These are phyloP conservation scores for Lactarius trivialis DNA, from an alignment of 768 basidiomycete genomes.

Conservation along the genomic window DNA sequence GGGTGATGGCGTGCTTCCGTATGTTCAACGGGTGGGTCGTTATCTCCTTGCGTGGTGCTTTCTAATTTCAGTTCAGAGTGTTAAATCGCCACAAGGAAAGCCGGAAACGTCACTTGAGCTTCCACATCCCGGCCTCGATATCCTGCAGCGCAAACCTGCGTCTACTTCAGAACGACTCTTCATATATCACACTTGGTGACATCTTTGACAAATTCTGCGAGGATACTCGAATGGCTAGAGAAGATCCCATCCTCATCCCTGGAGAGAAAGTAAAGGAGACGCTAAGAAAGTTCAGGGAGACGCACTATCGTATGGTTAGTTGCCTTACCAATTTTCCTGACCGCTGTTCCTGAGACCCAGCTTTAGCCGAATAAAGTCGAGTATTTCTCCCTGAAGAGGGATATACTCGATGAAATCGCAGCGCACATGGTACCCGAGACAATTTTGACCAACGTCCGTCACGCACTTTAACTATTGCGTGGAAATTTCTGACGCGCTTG, in stretches of 20 bases:
- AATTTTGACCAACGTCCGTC: slow-evolving; percentile 68
- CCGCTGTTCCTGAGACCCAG: not conserved
- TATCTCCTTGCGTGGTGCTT: not conserved
- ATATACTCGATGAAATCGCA: slow-evolving; percentile 82
- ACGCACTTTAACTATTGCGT: not conserved
- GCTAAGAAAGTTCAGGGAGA: slow-evolving; percentile 50
- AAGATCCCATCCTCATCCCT: slow-evolving; percentile 81
- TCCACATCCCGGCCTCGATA: slow-evolving; percentile 85
- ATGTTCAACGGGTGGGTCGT: slow-evolving; percentile 75
- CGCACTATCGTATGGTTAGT: slow-evolving; percentile 36
- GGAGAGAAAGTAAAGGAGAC: slow-evolving; percentile 79
- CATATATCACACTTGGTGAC: slow-evolving; percentile 86
- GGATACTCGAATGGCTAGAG: slow-evolving; percentile 64
- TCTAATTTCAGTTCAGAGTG: slow-evolving; percentile 44
- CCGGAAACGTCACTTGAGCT: slow-evolving; percentile 82
- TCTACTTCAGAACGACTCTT: slow-evolving; percentile 85
- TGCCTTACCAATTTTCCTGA: slow-evolving; percentile 7
- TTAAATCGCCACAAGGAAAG: slow-evolving; percentile 85
- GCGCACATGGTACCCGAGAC: slow-evolving; percentile 87
- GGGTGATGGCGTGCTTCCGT: slow-evolving; percentile 87
- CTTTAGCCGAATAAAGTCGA: slow-evolving; percentile 55
- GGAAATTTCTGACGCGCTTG: slow-evolving; percentile 8
- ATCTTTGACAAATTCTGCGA: slow-evolving; percentile 90
- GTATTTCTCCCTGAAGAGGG: slow-evolving; percentile 67
- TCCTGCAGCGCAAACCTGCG: slow-evolving; percentile 80